Evolutionary conservation across 495 filamentous ascomycete species (phyloP), one percentile per base, ranked within the genome.

Genomic region (Penicillium alfredii): DNA sequence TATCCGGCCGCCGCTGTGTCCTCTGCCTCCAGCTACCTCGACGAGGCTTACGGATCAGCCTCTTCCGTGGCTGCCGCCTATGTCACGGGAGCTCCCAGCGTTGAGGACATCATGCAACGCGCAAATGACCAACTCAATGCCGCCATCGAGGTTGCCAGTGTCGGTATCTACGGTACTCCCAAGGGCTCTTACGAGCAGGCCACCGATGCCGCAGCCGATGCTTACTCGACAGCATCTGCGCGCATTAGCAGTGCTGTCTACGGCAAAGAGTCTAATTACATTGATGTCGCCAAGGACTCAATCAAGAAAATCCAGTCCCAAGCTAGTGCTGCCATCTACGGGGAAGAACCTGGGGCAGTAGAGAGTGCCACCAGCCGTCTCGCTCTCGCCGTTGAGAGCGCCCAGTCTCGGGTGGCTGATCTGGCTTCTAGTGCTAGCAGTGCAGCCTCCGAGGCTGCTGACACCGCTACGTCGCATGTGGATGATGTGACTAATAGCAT

Each of bases 101-200:
- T 84, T 16, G 80, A 84, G 41, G 63, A 68, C 24, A 73, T 83
- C 26, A 56, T 84, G 29, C 64, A 68, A 7, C 53, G 68, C 9
- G 77, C 72, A 11, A 75, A 64, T 42, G 63, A 72, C 4, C 73
- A 77, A 41, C 58, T 82, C 24, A 68, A 77, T 34, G 60, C 68
- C 11, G 78, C 72, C 13, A 71, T 83, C 14, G 70, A 75, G n/a
- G 77, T 73, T 16, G 79, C 74, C 3, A 77, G 69, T 37, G 51
- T 64, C 9, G 75, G 78, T 30, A 55, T 80, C 28, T 82, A 82
- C 52, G 81, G 80, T 21, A 68, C 71, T 0, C 44, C 52, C 6
- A 78, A 76, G 49, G 75, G 77, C 9, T 60, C 63, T 8, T 63
- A 63, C 13, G 78, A 78, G 42, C 49, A 71, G 39, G 75, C 69